Conservation (phyloP, 78 protist genomes). For the Cavenderia fasciculata region DNA sequence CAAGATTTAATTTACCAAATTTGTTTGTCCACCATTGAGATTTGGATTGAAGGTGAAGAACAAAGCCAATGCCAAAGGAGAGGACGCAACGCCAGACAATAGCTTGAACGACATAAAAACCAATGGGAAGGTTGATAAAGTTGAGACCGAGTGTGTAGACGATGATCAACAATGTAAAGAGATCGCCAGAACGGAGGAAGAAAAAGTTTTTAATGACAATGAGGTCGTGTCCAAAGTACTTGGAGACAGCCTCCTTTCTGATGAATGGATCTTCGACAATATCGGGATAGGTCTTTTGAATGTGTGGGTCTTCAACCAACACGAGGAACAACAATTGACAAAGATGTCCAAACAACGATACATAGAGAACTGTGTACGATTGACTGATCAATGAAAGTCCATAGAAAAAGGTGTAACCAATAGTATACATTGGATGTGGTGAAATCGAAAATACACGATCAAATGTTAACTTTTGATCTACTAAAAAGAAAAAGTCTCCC, state of each 20-base stretch:
- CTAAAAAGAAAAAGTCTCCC: conserved; percentile 94
- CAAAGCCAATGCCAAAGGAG: conserved; percentile 41
- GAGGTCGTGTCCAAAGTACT: conserved; percentile 77
- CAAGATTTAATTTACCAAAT: conserved; percentile 12
- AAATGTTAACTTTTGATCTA: conserved; percentile 82
- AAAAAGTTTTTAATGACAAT: conserved; percentile 74
- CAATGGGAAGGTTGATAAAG: conserved; percentile 19
- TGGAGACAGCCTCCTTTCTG: conserved; percentile 22
- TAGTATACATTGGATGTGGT: conserved; percentile 95
- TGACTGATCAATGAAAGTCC: conserved; percentile 86
- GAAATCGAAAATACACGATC: conserved; percentile 92
- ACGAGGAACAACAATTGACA: conserved; percentile 88
- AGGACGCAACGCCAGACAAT: conserved; percentile 72
- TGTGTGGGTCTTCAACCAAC: conserved; percentile 91
- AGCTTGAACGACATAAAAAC: conserved; percentile 76
- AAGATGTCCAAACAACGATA: conserved; percentile 84
- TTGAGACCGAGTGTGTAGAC: conserved; percentile 16
- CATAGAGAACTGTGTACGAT: conserved; percentile 87
- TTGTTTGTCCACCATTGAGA: conserved; percentile 68
- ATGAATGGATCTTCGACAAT: conserved; percentile 75
- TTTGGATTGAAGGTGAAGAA: conserved; percentile 44
- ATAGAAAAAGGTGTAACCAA: conserved; percentile 90
- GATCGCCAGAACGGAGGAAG: conserved; percentile 70
- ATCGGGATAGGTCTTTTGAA: conserved; percentile 87
- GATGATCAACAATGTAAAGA: conserved; percentile 44